Conservation (phyloP, 2,329 filamentous ascomycete species). For the Cytospora piceae region DNA sequence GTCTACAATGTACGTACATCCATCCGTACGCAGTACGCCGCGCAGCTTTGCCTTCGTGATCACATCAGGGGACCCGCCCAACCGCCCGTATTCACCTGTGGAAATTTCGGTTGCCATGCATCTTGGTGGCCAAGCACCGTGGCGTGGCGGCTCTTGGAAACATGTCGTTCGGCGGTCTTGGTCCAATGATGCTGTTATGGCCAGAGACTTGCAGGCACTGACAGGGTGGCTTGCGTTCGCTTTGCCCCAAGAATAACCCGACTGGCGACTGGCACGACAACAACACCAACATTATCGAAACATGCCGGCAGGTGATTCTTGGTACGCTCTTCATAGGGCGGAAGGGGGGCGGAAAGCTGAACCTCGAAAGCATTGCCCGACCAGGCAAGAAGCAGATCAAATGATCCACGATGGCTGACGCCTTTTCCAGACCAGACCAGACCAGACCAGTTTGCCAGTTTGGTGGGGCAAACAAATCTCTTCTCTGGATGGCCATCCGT, state of each 20-base stretch:
- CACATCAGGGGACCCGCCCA: not conserved
- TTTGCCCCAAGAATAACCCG: not conserved
- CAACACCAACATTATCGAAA: not conserved
- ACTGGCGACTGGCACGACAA: not conserved
- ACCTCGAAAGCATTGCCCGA: not conserved
- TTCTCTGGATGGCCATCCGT: not conserved
- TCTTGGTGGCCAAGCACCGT: not conserved
- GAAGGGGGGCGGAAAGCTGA: not conserved
- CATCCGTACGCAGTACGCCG: not conserved
- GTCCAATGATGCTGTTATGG: not conserved
- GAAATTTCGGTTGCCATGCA: not conserved
- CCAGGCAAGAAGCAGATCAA: not conserved
- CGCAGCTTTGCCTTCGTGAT: not conserved
- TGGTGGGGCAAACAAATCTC: not conserved
- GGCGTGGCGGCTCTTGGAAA: not conserved
- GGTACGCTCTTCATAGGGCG: not conserved
- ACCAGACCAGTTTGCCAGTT: too few relatives aligned
- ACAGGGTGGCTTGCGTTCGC: constrained; percentile 1
- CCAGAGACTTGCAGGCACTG: not conserved
- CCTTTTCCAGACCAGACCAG: not conserved
- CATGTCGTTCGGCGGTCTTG: not conserved
- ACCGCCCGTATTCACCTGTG: not conserved
- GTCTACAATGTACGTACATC: too few relatives aligned
- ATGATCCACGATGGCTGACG: not conserved
- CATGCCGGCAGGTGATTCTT: not conserved